A percentile compares a stretch with the other conserved stretches of the same genome.
phyloP scores from a whole-genome alignment of 2,329 filamentous ascomycete species.

The Biscogniauxia mediterranea region DNA sequence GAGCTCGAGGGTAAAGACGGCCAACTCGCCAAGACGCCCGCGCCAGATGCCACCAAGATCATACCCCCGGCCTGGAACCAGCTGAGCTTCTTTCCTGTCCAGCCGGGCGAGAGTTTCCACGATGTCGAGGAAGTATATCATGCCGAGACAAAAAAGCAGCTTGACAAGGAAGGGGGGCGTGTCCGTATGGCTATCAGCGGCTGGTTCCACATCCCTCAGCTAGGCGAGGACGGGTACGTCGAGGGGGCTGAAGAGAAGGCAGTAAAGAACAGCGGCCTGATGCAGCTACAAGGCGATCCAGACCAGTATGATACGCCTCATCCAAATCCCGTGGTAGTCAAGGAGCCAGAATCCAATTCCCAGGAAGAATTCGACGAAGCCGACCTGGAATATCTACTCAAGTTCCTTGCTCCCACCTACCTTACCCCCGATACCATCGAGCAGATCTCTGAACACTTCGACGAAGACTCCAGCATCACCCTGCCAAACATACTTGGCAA shows the following conservation, averaged over 20 bases:
- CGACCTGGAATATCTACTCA: conserved; percentile 85
- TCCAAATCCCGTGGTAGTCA: conserved; percentile 51
- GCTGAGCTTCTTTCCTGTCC: conserved; percentile 95
- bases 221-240: conserved; percentile 89
- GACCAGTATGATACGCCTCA: conserved; percentile 85
- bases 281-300: conserved; percentile 88
- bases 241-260: conserved; percentile 85
- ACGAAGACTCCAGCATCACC: conserved; percentile 79
- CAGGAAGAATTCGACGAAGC: conserved; percentile 66
- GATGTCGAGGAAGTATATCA: conserved; percentile 98
- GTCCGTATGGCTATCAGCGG: conserved; percentile 97
- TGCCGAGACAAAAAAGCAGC: conserved; percentile 56
- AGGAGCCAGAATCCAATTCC: conserved; percentile 38
- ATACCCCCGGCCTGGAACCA: conserved; percentile 98
- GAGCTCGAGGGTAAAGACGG: conserved; percentile 66
- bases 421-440: conserved; percentile 89
- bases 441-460: conserved; percentile 75
- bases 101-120: conserved; percentile 98
- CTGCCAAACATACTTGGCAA: conserved; percentile 75
- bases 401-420: conserved; percentile 87
- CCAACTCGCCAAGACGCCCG: conserved; percentile 74
- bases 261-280: conserved; percentile 84
- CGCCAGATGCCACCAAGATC: conserved; percentile 72
- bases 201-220: conserved; percentile 97
- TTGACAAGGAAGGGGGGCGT: conserved; percentile 67